Evolutionary conservation across 2,329 filamentous ascomycete genomes (phyloP).

Genomic region (Fusarium nematophilum): DNA sequence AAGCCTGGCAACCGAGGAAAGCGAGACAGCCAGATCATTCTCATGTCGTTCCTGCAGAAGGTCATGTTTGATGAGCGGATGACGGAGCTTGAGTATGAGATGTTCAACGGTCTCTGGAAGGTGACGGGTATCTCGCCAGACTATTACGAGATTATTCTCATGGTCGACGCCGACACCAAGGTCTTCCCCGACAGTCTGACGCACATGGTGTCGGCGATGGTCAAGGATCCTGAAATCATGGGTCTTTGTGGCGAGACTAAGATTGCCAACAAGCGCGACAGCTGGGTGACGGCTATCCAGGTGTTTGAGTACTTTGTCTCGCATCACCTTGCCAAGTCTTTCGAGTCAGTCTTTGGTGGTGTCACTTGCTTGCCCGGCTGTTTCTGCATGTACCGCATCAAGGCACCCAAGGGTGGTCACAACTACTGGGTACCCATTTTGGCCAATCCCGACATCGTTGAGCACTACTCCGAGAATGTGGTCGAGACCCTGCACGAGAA

Average conservation of each 20-base stretch:
- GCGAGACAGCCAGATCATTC: slow-evolving; percentile 97
- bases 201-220: slow-evolving; percentile 99
- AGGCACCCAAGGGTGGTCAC: slow-evolving; percentile 96
- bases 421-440: slow-evolving; percentile 99
- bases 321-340: slow-evolving; percentile 95
- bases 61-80: slow-evolving; percentile 99
- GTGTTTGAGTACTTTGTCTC: slow-evolving; percentile 99
- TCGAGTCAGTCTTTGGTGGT: slow-evolving; percentile 98
- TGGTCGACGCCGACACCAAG: slow-evolving; percentile 99
- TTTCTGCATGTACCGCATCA: slow-evolving; percentile 99
- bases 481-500: slow-evolving; percentile 99
- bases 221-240: slow-evolving; percentile 99
- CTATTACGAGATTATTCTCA: slow-evolving; percentile 97
- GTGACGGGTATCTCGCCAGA: slow-evolving; percentile 98
- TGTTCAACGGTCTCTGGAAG: slow-evolving; percentile 99
- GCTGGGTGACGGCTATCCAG: slow-evolving; percentile 97
- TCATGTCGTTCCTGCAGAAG: slow-evolving; percentile 99
- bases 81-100: slow-evolving; percentile 99
- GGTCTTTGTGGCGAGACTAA: slow-evolving; percentile 98
- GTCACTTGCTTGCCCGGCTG: slow-evolving; percentile 98
- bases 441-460: slow-evolving; percentile 97
- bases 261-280: slow-evolving; percentile 96
- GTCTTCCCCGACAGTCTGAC: slow-evolving; percentile 98
- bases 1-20: slow-evolving; percentile 99
- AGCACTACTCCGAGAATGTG: slow-evolving; percentile 99